Percentiles rank a stretch among this genome's conserved stretches.
Conservation (phyloP, 768 basidiomycete genomes). For the Hydnomerulius pinastri region DNA sequence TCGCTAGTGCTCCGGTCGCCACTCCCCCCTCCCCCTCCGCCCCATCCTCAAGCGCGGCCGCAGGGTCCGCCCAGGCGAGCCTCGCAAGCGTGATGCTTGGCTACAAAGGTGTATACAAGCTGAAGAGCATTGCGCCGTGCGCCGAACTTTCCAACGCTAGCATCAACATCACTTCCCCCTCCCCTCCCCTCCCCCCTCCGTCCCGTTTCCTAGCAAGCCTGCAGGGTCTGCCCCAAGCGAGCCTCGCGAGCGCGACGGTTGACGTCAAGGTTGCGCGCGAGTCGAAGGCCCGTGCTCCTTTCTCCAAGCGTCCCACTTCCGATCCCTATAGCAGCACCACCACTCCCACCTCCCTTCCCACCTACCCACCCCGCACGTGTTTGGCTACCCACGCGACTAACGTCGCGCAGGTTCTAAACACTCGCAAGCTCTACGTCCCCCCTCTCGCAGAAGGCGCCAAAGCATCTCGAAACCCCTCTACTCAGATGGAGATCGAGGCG, state of each 20-base stretch:
- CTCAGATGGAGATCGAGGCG: constrained; percentile 11
- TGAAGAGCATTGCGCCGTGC: background rate
- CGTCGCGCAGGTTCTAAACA: background rate
- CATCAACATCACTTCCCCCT: background rate
- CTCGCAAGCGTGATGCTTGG: background rate
- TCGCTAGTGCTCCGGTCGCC: too few relatives aligned
- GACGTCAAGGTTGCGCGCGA: too few relatives aligned
- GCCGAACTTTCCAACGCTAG: background rate
- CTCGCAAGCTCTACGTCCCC: constrained; percentile 6
- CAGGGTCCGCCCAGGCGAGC: background rate
- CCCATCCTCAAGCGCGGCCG: too few relatives aligned
- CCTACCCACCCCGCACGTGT: background rate
- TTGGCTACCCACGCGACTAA: background rate
- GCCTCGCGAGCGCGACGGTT: too few relatives aligned
- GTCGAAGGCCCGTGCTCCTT: too few relatives aligned
- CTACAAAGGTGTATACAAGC: background rate
- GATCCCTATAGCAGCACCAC: too few relatives aligned
- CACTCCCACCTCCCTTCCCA: background rate
- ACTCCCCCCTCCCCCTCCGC: too few relatives aligned
- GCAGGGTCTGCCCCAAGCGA: background rate
- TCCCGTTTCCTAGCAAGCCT: background rate
- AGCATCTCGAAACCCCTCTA: background rate
- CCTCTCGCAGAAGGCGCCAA: constrained; percentile 3
- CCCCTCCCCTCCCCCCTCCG: background rate
- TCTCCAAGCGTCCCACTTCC: too few relatives aligned